These are phyloP conservation scores for Zygosaccharomyces kombuchaensis DNA, from an alignment of 805 yeast species.

Conservation along the genomic window DNA sequence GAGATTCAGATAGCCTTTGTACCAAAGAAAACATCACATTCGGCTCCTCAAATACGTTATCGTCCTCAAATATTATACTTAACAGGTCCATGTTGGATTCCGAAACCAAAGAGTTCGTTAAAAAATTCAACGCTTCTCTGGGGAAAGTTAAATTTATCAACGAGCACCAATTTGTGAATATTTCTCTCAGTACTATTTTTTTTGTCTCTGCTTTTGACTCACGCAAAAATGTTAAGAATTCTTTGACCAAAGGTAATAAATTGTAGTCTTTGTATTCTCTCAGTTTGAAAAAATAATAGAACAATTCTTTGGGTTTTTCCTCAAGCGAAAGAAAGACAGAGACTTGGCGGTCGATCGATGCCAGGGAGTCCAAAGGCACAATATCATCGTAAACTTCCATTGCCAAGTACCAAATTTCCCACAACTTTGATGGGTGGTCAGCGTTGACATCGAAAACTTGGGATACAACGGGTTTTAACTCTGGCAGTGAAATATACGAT, in stretches of 20 bases:
- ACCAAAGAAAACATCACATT: slow-evolving; percentile 36
- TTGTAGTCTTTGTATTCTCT: slow-evolving; percentile 42
- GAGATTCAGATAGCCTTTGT: slow-evolving; percentile 16
- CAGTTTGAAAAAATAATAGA: slow-evolving; percentile 45
- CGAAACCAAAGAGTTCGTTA: slow-evolving; percentile 34
- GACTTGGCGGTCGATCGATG: slow-evolving; percentile 6
- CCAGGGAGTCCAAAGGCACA: slow-evolving; percentile 26
- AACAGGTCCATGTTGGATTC: slow-evolving; percentile 21
- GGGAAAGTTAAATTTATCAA: slow-evolving; percentile 39
- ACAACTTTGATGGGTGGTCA: slow-evolving; percentile 25
- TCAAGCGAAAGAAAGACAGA: slow-evolving; percentile 5
- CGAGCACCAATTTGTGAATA: slow-evolving; percentile 54
- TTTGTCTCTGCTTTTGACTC: slow-evolving; percentile 7
- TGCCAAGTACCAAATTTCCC: slow-evolving; percentile 47
- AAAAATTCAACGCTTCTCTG: slow-evolving; percentile 25
- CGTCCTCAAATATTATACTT: slow-evolving; percentile 32
- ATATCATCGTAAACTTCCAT: slow-evolving; percentile 45
- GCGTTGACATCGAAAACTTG: slow-evolving; percentile 24
- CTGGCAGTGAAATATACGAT: slow-evolving; percentile 29
- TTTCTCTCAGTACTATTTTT: slow-evolving; percentile 15
- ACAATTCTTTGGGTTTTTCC: slow-evolving; percentile 19
- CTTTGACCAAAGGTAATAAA: slow-evolving; percentile 13
- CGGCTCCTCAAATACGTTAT: slow-evolving; percentile 46
- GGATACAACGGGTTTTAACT: slow-evolving; percentile 23
- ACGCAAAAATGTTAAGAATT: slow-evolving; percentile 29